Percentiles rank a stretch among this genome's conserved stretches.
Conservation (phyloP, 495 filamentous ascomycete species). For the Penicillium angulare region DNA sequence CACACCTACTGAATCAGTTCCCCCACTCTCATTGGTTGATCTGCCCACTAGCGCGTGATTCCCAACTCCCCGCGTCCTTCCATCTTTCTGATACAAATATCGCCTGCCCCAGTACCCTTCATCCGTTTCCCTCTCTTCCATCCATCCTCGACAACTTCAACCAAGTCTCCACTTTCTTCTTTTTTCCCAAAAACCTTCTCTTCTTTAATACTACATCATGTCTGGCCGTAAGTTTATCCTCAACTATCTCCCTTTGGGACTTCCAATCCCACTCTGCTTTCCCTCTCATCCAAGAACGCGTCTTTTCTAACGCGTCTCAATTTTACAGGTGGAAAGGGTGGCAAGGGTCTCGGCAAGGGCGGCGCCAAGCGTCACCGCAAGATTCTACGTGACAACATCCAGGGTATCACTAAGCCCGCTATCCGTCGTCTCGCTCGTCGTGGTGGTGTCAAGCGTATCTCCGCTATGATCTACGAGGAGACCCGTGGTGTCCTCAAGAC, state of each 20-base stretch:
- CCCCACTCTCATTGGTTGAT: conserved; percentile 42
- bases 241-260: too few species aligned
- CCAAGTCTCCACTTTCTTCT: conserved; percentile 30
- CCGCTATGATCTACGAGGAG: conserved; percentile 97
- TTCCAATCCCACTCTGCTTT: conserved; percentile 2
- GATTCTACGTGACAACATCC: conserved; percentile 98
- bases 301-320: conserved; percentile 41
- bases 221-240: conserved; percentile 63
- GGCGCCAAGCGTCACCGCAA: conserved; percentile 88
- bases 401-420: conserved; percentile 99
- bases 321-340: conserved; percentile 95
- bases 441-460: conserved; percentile 99
- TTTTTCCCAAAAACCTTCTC: conserved; percentile 21
- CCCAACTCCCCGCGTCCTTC: conserved; percentile 29
- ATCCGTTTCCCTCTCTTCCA: conserved; percentile 30
- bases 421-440: conserved; percentile 99
- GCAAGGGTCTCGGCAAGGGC: conserved; percentile 99
- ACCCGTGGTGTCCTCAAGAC: conserved; percentile 99
- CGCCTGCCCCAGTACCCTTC: conserved; percentile 29
- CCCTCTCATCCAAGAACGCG: conserved; percentile 14
- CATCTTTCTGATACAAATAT: conserved; percentile 47
- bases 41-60: conserved; percentile 41
- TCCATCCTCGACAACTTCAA: conserved; percentile 18
- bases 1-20: conserved; percentile 29
- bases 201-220: conserved; percentile 51